Conservation (phyloP, 2,329 filamentous ascomycete species). For the Pseudogymnoascus sp. region DNA sequence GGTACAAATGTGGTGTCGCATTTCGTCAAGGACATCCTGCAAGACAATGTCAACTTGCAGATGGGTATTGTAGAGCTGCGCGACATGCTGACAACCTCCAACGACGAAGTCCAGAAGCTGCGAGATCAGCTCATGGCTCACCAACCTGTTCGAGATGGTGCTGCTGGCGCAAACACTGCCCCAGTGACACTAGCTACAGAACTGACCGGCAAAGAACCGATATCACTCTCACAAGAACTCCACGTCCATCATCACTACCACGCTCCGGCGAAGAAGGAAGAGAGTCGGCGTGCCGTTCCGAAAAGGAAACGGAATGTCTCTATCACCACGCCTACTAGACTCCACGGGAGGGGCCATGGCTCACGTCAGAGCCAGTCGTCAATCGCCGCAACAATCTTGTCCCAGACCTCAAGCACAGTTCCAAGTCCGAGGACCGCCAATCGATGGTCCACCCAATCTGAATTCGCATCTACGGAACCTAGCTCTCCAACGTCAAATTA, state of each 20-base stretch:
- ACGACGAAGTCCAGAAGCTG: slow-evolving; percentile 84
- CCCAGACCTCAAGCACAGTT: slow-evolving; percentile 42
- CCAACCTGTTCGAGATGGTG: slow-evolving; percentile 51
- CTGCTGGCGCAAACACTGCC: slow-evolving; percentile 28
- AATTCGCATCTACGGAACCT: slow-evolving; percentile 65
- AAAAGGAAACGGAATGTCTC: slow-evolving; percentile 66
- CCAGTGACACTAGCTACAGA: slow-evolving; percentile 61
- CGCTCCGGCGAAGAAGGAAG: slow-evolving; percentile 49
- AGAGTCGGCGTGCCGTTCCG: slow-evolving; percentile 39
- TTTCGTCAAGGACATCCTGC: slow-evolving; percentile 89
- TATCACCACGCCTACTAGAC: slow-evolving; percentile 37
- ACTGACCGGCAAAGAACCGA: slow-evolving; percentile 42
- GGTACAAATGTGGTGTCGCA: slow-evolving; percentile 74
- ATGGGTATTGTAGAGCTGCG: slow-evolving; percentile 83
- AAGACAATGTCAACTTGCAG: slow-evolving; percentile 92
- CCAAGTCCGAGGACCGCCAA: slow-evolving; percentile 38
- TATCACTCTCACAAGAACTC: slow-evolving; percentile 57
- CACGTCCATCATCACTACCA: slow-evolving; percentile 97
- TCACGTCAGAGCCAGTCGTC: slow-evolving; percentile 32
- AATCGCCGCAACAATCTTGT: slow-evolving; percentile 33
- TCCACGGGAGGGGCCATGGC: slow-evolving; percentile 33
- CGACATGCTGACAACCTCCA: slow-evolving; percentile 83
- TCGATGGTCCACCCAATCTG: slow-evolving; percentile 59
- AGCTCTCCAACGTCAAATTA: slow-evolving; percentile 73
- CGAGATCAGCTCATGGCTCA: slow-evolving; percentile 74